phyloP scores from a whole-genome alignment of 345 rosid species.

The Nasturtium officinale region DNA sequence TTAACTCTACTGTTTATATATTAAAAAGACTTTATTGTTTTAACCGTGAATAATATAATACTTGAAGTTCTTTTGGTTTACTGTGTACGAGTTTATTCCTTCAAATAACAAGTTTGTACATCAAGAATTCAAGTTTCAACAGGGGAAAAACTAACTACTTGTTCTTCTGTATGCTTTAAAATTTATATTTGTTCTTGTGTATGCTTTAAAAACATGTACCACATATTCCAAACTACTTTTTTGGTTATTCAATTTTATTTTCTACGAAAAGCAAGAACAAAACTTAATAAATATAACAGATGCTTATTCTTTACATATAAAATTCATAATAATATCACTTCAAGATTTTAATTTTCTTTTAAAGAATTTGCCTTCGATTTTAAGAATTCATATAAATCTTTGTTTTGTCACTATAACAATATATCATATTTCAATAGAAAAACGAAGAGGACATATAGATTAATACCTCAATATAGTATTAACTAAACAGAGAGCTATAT shows the following conservation, averaged over 20 bases:
- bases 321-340: too few relatives aligned
- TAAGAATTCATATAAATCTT: neutral
- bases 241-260: neutral
- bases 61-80: neutral
- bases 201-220: neutral
- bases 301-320: neutral
- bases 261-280: neutral
- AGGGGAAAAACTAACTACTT: neutral
- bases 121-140: neutral
- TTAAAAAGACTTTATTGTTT: neutral
- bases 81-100: neutral
- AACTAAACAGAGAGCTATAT: neutral
- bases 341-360: neutral
- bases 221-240: neutral
- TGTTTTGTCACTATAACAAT: neutral
- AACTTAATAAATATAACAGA: neutral
- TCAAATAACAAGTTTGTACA: neutral
- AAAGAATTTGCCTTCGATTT: neutral
- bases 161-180: neutral
- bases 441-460: neutral
- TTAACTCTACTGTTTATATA: neutral
- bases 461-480: neutral
- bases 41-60: neutral
- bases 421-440: neutral
- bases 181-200: neutral